Conservation (phyloP, 768 basidiomycete genomes). For the Leccinum barrowsii region DNA sequence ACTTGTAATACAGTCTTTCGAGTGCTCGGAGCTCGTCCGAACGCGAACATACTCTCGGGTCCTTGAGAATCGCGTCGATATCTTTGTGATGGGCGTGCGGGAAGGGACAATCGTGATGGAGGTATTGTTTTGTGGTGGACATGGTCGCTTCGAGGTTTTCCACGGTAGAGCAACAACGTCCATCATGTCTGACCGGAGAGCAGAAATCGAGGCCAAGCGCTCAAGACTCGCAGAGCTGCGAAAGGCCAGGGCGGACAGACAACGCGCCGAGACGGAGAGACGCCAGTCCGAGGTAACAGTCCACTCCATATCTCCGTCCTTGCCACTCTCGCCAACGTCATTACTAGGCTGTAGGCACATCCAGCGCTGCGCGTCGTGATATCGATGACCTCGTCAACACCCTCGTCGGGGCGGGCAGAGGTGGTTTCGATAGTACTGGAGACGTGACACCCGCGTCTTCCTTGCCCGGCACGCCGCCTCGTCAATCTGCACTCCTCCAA, state of each 20-base stretch:
- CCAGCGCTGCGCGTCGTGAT: conserved; percentile 46
- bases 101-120: conserved; percentile 14
- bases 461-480: conserved; percentile 64
- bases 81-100: conserved; percentile 29
- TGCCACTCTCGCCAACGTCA: background rate
- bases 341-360: conserved; percentile 39
- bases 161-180: background rate
- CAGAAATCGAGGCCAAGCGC: conserved; percentile 89
- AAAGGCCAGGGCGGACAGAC: conserved; percentile 69
- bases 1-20: conserved; percentile 71
- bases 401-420: conserved; percentile 46
- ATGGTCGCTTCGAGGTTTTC: conserved; percentile 6
- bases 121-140: conserved; percentile 5
- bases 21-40: conserved; percentile 47
- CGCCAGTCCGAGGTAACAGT: conserved; percentile 25
- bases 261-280: conserved; percentile 49
- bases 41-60: conserved; percentile 52
- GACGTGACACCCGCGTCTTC: conserved; percentile 71
- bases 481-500: conserved; percentile 36
- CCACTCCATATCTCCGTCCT: background rate
- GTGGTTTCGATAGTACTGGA: conserved; percentile 50
- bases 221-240: conserved; percentile 83
- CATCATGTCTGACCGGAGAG: conserved; percentile 67
- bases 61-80: conserved; percentile 59
- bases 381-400: conserved; percentile 69